These are phyloP conservation scores for Neolecta irregularis DNA, from an alignment of 1,139 yeast species.

Conservation along the genomic window DNA sequence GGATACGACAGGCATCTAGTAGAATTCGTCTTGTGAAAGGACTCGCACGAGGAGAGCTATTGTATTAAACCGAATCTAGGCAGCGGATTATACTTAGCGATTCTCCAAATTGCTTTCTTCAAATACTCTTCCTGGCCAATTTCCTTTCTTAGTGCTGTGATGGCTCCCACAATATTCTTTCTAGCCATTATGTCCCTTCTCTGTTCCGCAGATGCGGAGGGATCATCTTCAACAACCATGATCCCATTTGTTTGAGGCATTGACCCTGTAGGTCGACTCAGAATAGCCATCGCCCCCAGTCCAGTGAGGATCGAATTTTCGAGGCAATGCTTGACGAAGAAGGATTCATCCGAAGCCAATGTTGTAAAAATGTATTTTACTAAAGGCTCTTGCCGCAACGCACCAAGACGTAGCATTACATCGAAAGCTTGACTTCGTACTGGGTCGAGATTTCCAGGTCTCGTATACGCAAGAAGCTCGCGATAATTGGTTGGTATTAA, in stretches of 20 bases:
- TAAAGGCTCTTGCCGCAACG: conserved; percentile 46
- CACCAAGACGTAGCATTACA: conserved; percentile 60
- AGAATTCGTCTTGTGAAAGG: conserved; percentile 46
- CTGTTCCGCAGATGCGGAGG: conserved; percentile 25
- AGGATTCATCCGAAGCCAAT: conserved; percentile 41
- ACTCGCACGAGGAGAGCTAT: conserved; percentile 36
- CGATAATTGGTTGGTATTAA: conserved; percentile 37
- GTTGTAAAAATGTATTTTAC: conserved; percentile 47
- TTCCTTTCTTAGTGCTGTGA: conserved; percentile 50
- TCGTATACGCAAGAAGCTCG: conserved; percentile 37
- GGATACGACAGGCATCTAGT: conserved; percentile 48
- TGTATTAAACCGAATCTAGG: conserved; percentile 6
- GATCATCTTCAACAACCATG: conserved; percentile 30
- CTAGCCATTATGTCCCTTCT: conserved; percentile 30
- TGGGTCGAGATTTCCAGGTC: conserved; percentile 34
- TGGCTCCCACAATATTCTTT: conserved; percentile 44
- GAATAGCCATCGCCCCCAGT: conserved; percentile 53
- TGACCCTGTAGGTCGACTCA: conserved; percentile 36
- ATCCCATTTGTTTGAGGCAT: conserved; percentile 21
- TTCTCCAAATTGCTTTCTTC: conserved; percentile 47
- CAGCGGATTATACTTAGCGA: conserved; percentile 30
- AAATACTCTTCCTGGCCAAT: conserved; percentile 52
- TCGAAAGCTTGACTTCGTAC: conserved; percentile 56
- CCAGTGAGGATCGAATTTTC: conserved; percentile 35
- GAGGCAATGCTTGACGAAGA: conserved; percentile 37